Evolutionary conservation across 2,329 filamentous ascomycete genomes (phyloP), one percentile per base, ranked within the genome.

Genomic region (Colletotrichum liaoningense): DNA sequence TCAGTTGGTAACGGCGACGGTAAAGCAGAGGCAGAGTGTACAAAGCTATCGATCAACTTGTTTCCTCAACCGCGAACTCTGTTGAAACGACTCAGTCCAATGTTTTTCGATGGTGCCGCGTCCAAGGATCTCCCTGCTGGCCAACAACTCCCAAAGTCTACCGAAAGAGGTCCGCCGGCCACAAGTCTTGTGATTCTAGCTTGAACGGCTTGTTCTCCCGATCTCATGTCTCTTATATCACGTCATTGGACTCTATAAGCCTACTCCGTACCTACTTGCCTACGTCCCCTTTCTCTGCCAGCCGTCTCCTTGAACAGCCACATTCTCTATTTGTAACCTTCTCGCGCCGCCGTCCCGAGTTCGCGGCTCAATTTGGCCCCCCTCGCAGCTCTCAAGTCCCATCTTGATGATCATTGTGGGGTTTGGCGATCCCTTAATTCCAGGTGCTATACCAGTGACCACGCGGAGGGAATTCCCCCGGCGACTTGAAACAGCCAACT

Each of bases 391-490:
- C 8, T 30, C 22, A 16, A 38, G 62, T 65, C 66, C 66, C 66
- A 52, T 57, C n/a, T 38, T 56, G 35, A 73, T 70, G 46, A 70
- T 70, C 55, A 30, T 30, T 57, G 56, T 62, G 70, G 70, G 46
- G 70, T 52, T 54, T 35, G 46, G 26, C 49, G 26, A 62, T 62
- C 56, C 70, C 60, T 69, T 69, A 69, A 73, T 73, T 55, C 59
- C 30, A 55, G 59, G 30, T 42, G 52, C 52, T 69, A 59, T 69
- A 72, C 66, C n/a, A 24, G 60, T 35, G 30, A 35, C n/a, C 60
- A 73, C 70, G 70, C 70, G 59, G 70, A 73, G 35, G 70, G 56
- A 62, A 35, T 33, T 52, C 63, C 70, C 67, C 60, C 70, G 60
- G 35, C 46, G 55, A 66, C 28, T 46, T 63, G 70, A 73, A 73